phyloP scores from a whole-genome alignment of 768 basidiomycete genomes.

The Auricularia sp. region DNA sequence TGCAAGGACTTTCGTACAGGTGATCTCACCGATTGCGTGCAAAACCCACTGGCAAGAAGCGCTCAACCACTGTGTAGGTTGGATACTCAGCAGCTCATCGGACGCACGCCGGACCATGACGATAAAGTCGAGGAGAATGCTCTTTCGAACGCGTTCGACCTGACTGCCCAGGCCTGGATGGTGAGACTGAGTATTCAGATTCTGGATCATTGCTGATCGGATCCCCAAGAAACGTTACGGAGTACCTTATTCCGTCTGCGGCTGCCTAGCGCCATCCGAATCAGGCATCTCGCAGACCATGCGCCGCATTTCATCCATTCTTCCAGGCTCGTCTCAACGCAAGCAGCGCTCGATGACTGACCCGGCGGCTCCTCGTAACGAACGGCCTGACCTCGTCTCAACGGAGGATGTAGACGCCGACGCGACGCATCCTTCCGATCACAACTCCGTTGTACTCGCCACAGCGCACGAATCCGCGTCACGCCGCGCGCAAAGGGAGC shows the following conservation, averaged over 20 bases:
- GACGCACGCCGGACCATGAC: slow-evolving; percentile 26
- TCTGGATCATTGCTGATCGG: not conserved
- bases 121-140: slow-evolving; percentile 37
- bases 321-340: not conserved
- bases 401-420: slow-evolving; percentile 3
- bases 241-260: slow-evolving; percentile 5
- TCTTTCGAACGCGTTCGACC: slow-evolving; percentile 37
- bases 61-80: not conserved
- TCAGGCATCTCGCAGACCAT: slow-evolving; percentile 9
- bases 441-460: not conserved
- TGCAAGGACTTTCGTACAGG: slow-evolving; percentile 37
- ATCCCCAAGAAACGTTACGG: slow-evolving; percentile 10
- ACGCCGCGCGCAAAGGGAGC: not conserved
- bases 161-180: slow-evolving; percentile 40
- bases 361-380: not conserved
- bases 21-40: not conserved
- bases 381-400: slow-evolving; percentile 3
- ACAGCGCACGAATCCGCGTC: not conserved
- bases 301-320: not conserved
- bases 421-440: slow-evolving; percentile 6
- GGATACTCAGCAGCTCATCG: not conserved
- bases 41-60: not conserved
- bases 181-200: slow-evolving; percentile 12
- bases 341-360: not conserved
- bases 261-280: slow-evolving; percentile 2